These are phyloP conservation scores for Ustilago vetiveriae DNA, from an alignment of 1,284 basidiomycete genomes.

Conservation along the genomic window DNA sequence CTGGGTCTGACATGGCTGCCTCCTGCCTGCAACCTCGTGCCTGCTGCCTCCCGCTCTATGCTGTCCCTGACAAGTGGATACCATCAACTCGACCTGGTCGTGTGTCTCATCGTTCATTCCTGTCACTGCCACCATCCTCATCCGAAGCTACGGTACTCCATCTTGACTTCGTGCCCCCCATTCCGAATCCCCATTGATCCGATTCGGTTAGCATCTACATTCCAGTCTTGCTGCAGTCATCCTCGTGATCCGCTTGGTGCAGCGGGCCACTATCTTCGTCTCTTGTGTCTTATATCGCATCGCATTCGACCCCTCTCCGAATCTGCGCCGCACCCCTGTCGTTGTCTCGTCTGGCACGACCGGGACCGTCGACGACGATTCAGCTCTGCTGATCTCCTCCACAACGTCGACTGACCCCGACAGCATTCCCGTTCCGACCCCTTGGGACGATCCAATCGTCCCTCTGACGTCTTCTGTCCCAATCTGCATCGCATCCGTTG, in stretches of 20 bases:
- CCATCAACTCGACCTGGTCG: neutral
- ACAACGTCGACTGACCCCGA: conserved; percentile 4
- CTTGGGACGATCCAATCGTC: conserved; percentile 16
- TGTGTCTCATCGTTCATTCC: neutral
- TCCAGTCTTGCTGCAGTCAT: conserved; percentile 32
- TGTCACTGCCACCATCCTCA: neutral
- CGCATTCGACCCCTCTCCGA: too few relatives aligned
- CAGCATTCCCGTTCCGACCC: conserved; percentile 33
- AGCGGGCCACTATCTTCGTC: neutral
- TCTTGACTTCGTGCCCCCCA: too few relatives aligned
- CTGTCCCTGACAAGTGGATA: too few relatives aligned
- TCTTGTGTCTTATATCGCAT: too few relatives aligned
- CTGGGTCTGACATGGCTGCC: too few relatives aligned
- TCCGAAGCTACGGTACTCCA: too few relatives aligned
- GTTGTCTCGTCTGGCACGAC: neutral
- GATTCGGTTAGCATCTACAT: conserved; percentile 9
- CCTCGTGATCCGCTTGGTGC: conserved; percentile 1
- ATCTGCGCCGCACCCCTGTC: too few relatives aligned
- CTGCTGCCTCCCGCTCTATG: too few relatives aligned
- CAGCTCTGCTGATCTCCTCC: neutral
- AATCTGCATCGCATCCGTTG: conserved; percentile 6
- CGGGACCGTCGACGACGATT: too few relatives aligned
- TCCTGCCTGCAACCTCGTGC: too few relatives aligned
- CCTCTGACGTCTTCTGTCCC: neutral
- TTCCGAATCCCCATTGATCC: neutral